Evolutionary conservation across 2,329 filamentous ascomycete genomes (phyloP).

Genomic region (Periglandula ipomoeae): DNA sequence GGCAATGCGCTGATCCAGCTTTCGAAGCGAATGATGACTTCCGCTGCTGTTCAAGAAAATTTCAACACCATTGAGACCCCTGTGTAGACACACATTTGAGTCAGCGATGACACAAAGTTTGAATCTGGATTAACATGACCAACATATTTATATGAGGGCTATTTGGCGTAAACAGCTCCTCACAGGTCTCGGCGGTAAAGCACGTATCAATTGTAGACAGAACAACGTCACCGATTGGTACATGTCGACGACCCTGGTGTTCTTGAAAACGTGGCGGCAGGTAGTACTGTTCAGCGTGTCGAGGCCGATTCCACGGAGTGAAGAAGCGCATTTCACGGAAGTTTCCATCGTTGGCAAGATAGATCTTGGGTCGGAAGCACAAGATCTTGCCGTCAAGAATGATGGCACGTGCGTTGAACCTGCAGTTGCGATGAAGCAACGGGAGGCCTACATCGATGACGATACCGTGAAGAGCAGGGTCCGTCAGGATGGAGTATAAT

Average conservation of each 20-base stretch:
- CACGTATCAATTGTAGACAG: constrained; percentile 29
- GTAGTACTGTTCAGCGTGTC: constrained; percentile 24
- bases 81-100: not conserved
- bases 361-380: constrained; percentile 38
- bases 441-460: constrained; percentile 25
- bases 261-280: constrained; percentile 20
- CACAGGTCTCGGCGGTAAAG: constrained; percentile 19
- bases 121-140: not conserved
- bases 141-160: constrained; percentile 16
- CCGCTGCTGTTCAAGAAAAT: constrained; percentile 8
- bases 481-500: constrained; percentile 22
- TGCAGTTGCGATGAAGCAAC: constrained; percentile 31
- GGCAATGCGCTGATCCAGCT: constrained; percentile 6
- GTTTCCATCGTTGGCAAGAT: constrained; percentile 26
- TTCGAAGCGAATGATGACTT: constrained; percentile 6
- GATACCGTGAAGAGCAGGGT: constrained; percentile 27
- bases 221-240: constrained; percentile 30
- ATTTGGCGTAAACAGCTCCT: constrained; percentile 6
- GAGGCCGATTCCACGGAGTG: constrained; percentile 25
- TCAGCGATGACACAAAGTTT: not conserved
- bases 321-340: constrained; percentile 29
- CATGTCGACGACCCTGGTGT: constrained; percentile 23
- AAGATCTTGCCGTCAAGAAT: constrained; percentile 54
- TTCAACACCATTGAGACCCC: constrained; percentile 7
- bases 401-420: constrained; percentile 11